phyloP scores from a whole-genome alignment of 345 rosid species.

The Turritis glabra region DNA sequence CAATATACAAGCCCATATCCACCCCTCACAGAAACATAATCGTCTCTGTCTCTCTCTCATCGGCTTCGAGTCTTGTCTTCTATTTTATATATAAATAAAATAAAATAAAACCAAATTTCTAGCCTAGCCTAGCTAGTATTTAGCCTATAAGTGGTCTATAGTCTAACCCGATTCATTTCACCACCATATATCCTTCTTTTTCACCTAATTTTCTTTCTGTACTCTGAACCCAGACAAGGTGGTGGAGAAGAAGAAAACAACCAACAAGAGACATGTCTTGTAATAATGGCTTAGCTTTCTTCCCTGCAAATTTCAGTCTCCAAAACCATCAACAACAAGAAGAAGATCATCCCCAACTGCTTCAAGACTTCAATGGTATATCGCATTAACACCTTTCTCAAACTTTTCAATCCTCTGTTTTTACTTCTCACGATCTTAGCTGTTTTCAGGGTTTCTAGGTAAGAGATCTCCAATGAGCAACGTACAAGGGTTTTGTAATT shows the following conservation, averaged over 20 bases:
- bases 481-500: conserved; percentile 51
- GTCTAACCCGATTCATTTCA: conserved; percentile 30
- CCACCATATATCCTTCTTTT: conserved; percentile 11
- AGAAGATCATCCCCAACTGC: conserved; percentile 56
- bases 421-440: not conserved
- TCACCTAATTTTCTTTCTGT: not conserved
- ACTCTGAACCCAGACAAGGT: conserved; percentile 13
- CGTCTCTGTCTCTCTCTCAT: not conserved
- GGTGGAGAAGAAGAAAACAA: not conserved
- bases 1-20: conserved; percentile 2
- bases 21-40: not conserved
- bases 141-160: conserved; percentile 32
- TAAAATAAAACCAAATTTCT: conserved; percentile 4
- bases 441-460: conserved; percentile 49
- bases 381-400: not conserved
- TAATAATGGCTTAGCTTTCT: conserved; percentile 88
- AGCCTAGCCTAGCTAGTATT: conserved; percentile 11
- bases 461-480: conserved; percentile 67
- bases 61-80: conserved; percentile 12
- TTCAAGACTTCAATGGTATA: conserved; percentile 79
- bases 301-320: conserved; percentile 74
- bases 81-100: conserved; percentile 25
- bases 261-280: conserved; percentile 47
- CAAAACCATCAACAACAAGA: conserved; percentile 67
- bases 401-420: not conserved